These are phyloP conservation scores for Coriolopsis trogii DNA, from an alignment of 1,284 basidiomycete genomes.

Conservation along the genomic window DNA sequence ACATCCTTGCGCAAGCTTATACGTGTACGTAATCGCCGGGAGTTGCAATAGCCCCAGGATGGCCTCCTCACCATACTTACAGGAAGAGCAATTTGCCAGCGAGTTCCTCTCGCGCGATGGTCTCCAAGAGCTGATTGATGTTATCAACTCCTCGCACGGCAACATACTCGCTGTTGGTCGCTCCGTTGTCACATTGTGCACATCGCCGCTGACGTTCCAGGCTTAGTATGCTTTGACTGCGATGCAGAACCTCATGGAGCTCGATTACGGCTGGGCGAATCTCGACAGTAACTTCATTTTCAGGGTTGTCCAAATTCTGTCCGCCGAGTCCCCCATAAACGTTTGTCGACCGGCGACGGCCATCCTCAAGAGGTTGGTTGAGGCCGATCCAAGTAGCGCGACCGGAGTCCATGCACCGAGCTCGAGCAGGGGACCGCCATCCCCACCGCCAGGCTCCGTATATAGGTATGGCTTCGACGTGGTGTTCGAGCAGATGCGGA, in stretches of 20 bases:
- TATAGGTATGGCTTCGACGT: constrained; percentile 83
- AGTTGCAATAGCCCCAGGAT: not conserved
- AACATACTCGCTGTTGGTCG: constrained; percentile 82
- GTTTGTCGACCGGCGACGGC: constrained; percentile 96
- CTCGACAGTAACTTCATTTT: constrained; percentile 76
- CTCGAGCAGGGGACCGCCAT: constrained; percentile 59
- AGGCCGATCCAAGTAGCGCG: constrained; percentile 72
- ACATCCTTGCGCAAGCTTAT: constrained; percentile 88
- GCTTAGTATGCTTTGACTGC: constrained; percentile 79
- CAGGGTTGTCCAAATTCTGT: constrained; percentile 81
- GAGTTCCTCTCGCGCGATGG: constrained; percentile 86
- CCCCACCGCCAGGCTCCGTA: constrained; percentile 62
- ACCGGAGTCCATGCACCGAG: constrained; percentile 59
- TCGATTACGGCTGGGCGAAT: constrained; percentile 79
- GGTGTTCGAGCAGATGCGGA: constrained; percentile 83
- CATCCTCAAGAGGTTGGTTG: constrained; percentile 86
- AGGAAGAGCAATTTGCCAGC: constrained; percentile 88
- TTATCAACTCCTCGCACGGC: constrained; percentile 72
- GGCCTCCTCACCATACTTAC: constrained; percentile 9
- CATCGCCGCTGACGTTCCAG: constrained; percentile 1
- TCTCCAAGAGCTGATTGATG: constrained; percentile 71
- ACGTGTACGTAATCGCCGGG: constrained; percentile 46
- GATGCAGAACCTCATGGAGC: constrained; percentile 86
- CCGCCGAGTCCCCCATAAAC: constrained; percentile 84
- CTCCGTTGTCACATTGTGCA: constrained; percentile 10